A percentile compares a stretch with the other conserved stretches of the same genome.
These are phyloP conservation scores for Nannochloris sp. DNA, from an alignment of 139 green algal genomes.

Conservation along the genomic window DNA sequence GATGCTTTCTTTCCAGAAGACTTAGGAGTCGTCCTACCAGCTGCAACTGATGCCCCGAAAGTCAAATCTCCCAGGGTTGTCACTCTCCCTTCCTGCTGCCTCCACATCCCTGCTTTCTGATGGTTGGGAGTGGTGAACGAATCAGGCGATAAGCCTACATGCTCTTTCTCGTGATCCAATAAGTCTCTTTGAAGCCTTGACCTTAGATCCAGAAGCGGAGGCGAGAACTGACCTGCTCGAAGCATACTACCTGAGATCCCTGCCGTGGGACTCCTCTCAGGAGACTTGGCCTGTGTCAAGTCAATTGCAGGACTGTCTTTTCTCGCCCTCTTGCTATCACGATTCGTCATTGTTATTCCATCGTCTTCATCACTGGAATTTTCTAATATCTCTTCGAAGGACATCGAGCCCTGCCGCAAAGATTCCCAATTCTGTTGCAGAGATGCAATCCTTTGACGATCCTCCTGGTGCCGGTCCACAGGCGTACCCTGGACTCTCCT, in stretches of 20 bases:
- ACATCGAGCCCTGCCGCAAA: neutral
- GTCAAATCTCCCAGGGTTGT: neutral
- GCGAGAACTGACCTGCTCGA: too few relatives aligned
- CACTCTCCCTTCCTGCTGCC: neutral
- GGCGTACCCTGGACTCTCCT: too few relatives aligned
- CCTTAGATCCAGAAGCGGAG: too few relatives aligned
- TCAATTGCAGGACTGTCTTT: too few relatives aligned
- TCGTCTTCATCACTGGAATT: neutral
- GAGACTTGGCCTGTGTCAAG: too few relatives aligned
- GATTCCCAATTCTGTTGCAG: neutral
- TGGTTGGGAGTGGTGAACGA: neutral
- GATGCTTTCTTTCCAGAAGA: neutral
- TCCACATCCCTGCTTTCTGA: neutral
- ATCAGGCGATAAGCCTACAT: too few relatives aligned
- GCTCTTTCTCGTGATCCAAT: too few relatives aligned
- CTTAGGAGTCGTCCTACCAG: neutral
- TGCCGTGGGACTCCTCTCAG: too few relatives aligned
- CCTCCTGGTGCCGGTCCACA: neutral
- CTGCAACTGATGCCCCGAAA: conserved; percentile 3
- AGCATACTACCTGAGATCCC: too few relatives aligned
- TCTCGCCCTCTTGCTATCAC: too few relatives aligned
- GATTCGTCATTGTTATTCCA: too few relatives aligned
- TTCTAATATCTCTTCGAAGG: neutral
- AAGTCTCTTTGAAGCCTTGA: too few relatives aligned
- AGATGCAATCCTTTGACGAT: neutral